Evolutionary conservation across 2,329 filamentous ascomycete species (phyloP).

Genomic region (Pseudopithomyces chartarum): DNA sequence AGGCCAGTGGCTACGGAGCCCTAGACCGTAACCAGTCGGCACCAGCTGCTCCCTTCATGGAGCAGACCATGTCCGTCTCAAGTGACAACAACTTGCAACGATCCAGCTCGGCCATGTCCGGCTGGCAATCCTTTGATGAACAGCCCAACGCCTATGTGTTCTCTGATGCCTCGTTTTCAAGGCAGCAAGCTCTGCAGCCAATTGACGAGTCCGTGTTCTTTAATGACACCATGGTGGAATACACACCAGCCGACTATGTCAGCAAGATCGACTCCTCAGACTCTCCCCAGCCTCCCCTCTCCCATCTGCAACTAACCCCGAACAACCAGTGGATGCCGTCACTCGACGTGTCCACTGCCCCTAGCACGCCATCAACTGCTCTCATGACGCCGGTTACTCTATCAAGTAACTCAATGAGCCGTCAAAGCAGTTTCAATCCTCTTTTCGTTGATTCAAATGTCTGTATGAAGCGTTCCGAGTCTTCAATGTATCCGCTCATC

Average conservation of each 20-base stretch:
- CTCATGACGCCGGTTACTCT: conserved; percentile 46
- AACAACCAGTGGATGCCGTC: conserved; percentile 38
- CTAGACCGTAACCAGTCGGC: conserved; percentile 44
- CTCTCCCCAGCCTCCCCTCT: conserved; percentile 26
- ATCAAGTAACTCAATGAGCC: conserved; percentile 50
- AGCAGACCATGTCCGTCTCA: conserved; percentile 33
- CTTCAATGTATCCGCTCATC: conserved; percentile 43
- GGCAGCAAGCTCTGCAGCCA: conserved; percentile 28
- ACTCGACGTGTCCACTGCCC: conserved; percentile 40
- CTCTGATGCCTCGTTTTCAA: conserved; percentile 27
- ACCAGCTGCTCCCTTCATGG: conserved; percentile 33
- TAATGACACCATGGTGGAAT: conserved; percentile 35
- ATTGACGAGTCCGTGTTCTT: conserved; percentile 28
- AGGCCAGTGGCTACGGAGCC: conserved; percentile 28
- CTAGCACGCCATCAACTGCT: conserved; percentile 43
- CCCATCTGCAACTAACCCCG: conserved; percentile 38
- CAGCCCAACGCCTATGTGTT: conserved; percentile 37
- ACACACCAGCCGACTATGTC: conserved; percentile 45
- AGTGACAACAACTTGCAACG: conserved; percentile 25
- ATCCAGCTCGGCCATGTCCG: conserved; percentile 25
- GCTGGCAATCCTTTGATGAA: conserved; percentile 32
- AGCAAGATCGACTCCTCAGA: conserved; percentile 32
- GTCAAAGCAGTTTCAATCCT: conserved; percentile 51
- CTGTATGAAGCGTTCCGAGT: conserved; percentile 52
- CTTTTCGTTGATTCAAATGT: conserved; percentile 45